Conservation (phyloP, 164 flowering plant genomes). For the Magnolia officinalis region DNA sequence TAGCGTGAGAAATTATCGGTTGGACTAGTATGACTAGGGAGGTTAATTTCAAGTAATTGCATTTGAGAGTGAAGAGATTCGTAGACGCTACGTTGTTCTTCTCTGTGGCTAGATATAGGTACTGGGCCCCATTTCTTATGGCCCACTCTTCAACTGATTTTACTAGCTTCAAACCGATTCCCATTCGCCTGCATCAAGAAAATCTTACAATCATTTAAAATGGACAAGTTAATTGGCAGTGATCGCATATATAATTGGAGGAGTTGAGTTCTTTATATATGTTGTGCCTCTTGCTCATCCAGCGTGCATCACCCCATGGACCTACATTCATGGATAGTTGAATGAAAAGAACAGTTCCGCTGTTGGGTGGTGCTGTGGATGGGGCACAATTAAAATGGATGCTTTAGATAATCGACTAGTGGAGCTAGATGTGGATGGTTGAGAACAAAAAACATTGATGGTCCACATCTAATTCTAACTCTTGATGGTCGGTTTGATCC, state of each 20-base stretch:
- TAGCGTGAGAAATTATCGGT: conserved; percentile 19
- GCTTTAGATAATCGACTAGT: too few species aligned
- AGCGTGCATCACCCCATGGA: neutral
- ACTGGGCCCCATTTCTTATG: conserved; percentile 39
- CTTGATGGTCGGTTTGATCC: too few species aligned
- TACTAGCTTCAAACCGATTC: conserved; percentile 46
- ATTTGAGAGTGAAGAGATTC: conserved; percentile 39
- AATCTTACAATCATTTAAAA: neutral
- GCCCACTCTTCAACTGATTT: conserved; percentile 45
- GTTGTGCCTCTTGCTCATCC: neutral
- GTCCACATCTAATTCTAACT: too few species aligned
- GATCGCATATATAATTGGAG: too few species aligned
- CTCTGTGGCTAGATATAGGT: conserved; percentile 41
- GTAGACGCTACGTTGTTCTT: conserved; percentile 40
- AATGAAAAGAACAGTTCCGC: too few species aligned
- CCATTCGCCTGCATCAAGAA: conserved; percentile 29
- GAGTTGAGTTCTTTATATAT: neutral
- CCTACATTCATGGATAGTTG: too few species aligned
- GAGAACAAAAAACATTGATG: too few species aligned
- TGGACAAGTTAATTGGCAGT: too few species aligned
- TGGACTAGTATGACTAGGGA: conserved; percentile 38
- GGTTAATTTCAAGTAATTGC: conserved; percentile 31
- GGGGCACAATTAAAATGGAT: too few species aligned
- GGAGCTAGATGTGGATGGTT: too few species aligned
- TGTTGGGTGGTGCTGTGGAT: too few species aligned